Percentiles rank a stretch among this genome's conserved stretches.
Evolutionary conservation across 495 filamentous ascomycete genomes (phyloP).

Genomic region (Daldinia childiae): DNA sequence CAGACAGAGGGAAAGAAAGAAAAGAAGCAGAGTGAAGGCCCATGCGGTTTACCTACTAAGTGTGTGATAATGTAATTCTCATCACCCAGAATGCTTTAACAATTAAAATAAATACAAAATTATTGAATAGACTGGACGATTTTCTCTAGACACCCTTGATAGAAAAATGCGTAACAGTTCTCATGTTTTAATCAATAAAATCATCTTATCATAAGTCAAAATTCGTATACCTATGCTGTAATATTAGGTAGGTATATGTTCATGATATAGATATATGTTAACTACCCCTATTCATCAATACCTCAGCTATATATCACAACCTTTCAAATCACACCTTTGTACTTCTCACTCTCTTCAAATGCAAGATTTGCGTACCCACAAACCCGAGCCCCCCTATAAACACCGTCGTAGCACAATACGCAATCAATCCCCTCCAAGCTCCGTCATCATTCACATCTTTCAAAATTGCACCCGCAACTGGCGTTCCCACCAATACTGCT

Average conservation of each 20-base stretch:
- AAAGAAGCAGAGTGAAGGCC: constrained; percentile 31
- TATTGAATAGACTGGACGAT: background rate
- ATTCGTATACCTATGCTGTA: no score
- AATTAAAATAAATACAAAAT: background rate
- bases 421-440: constrained; percentile 19
- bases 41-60: constrained; percentile 44
- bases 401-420: constrained; percentile 24
- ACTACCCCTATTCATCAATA: no score
- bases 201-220: no score
- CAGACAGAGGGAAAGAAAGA: background rate
- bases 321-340: background rate
- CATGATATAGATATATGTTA: background rate
- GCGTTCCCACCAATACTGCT: constrained; percentile 72
- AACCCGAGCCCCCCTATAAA: constrained; percentile 16
- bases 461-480: constrained; percentile 67
- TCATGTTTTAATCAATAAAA: no score
- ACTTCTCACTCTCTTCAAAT: constrained; percentile 1
- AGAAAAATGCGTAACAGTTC: no score
- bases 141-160: no score
- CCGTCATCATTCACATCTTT: constrained; percentile 10
- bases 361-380: constrained; percentile 11
- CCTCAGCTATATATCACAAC: no score
- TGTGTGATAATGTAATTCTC: constrained; percentile 36
- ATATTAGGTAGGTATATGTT: no score
- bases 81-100: background rate